phyloP scores from a whole-genome alignment of 768 basidiomycete genomes.

The Stropharia rugosoannulata region DNA sequence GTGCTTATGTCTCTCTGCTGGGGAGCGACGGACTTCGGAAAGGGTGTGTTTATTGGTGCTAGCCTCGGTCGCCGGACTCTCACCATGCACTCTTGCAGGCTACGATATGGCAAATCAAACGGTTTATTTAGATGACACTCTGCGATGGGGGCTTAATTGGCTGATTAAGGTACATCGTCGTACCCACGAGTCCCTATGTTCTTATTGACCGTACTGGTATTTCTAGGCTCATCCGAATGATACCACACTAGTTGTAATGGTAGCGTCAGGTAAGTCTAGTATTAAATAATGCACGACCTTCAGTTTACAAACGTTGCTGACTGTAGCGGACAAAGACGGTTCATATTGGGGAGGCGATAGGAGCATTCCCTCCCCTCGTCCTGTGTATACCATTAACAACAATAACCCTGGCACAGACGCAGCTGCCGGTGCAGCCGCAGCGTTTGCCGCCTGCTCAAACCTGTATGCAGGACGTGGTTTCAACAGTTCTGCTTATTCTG shows the following conservation, averaged over 20 bases:
- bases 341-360: conserved; percentile 90
- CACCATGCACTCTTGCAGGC: conserved; percentile 35
- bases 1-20: conserved; percentile 86
- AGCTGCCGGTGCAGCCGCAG: conserved; percentile 80
- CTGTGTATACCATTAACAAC: conserved; percentile 76
- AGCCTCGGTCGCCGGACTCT: not conserved
- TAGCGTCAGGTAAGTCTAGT: conserved; percentile 55
- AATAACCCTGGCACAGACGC: conserved; percentile 88
- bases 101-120: conserved; percentile 88
- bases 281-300: not conserved
- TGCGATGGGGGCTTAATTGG: conserved; percentile 93
- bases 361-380: conserved; percentile 70
- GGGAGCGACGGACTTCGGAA: conserved; percentile 84
- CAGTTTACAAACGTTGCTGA: not conserved
- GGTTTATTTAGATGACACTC: conserved; percentile 85
- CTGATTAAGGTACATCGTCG: conserved; percentile 67
- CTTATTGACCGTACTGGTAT: not conserved
- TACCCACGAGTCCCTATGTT: not conserved
- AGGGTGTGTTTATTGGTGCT: conserved; percentile 42
- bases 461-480: conserved; percentile 70
- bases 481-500: conserved; percentile 44
- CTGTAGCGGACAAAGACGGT: conserved; percentile 58
- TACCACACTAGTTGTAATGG: conserved; percentile 73
- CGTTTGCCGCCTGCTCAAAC: conserved; percentile 84
- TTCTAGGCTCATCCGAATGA: conserved; percentile 75